phyloP scores from a whole-genome alignment of 129 eudicot genomes.

The Flaveria linearis region DNA sequence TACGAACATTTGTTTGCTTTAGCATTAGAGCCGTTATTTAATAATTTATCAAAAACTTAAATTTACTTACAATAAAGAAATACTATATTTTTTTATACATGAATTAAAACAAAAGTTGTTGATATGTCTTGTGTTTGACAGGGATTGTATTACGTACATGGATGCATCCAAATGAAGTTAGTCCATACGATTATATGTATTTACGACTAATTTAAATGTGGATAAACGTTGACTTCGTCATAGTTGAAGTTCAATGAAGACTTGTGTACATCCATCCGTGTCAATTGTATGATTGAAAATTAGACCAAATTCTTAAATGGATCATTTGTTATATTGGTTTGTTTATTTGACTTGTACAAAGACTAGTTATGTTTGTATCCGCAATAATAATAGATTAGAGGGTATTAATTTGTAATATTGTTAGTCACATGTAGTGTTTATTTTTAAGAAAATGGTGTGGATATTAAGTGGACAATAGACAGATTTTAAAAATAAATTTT shows the following conservation, averaged over 20 bases:
- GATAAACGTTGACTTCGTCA: constrained; percentile 18
- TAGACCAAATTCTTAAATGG: no score
- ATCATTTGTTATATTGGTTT: no score
- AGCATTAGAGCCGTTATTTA: no score
- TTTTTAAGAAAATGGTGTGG: no score
- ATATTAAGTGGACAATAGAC: no score
- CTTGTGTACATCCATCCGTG: not conserved
- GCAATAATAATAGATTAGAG: no score
- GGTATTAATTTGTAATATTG: no score
- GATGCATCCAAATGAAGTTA: not conserved
- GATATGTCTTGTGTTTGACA: not conserved
- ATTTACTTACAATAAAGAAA: not conserved
- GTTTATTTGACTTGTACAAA: no score
- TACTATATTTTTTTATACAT: not conserved
- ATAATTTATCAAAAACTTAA: not conserved
- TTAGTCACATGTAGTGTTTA: no score
- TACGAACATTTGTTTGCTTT: no score
- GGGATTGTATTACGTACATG: not conserved
- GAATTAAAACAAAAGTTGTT: not conserved
- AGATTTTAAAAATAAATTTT: no score
- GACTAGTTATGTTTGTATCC: no score
- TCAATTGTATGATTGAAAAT: not conserved
- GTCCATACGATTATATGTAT: not conserved
- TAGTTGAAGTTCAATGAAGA: constrained; percentile 13
- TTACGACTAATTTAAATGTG: constrained; percentile 14